Percentiles rank a stretch among this genome's conserved stretches.
phyloP scores from a whole-genome alignment of 2,329 filamentous ascomycete species.

The Fusarium torulosum region DNA sequence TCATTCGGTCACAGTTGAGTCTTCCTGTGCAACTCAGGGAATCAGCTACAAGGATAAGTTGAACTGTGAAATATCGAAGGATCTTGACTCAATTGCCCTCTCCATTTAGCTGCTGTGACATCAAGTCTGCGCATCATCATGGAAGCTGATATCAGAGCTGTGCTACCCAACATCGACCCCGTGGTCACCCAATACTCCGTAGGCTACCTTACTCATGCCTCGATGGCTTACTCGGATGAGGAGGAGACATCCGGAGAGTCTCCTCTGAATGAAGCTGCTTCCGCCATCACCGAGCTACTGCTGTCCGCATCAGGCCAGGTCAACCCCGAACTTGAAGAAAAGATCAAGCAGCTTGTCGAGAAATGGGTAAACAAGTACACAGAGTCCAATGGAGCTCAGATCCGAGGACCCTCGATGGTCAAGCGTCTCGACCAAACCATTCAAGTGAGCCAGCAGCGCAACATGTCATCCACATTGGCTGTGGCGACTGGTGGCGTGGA shows the following conservation, averaged over 20 bases:
- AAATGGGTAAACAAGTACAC: conserved; percentile 90
- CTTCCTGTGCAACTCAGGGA: not conserved
- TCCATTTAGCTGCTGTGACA: not conserved
- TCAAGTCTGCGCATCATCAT: conserved; percentile 61
- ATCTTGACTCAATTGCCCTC: not conserved
- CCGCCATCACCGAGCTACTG: conserved; percentile 86
- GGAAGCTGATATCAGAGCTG: conserved; percentile 88
- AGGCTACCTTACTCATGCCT: conserved; percentile 94
- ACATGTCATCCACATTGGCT: conserved; percentile 95
- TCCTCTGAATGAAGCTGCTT: conserved; percentile 86
- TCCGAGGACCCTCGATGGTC: conserved; percentile 79
- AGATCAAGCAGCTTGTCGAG: conserved; percentile 84
- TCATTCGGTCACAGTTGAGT: conserved; percentile 23
- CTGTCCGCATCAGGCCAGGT: conserved; percentile 92
- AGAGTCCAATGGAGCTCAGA: conserved; percentile 77
- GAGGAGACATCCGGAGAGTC: conserved; percentile 76
- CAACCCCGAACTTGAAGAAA: conserved; percentile 76
- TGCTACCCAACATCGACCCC: conserved; percentile 88
- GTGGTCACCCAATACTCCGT: conserved; percentile 92
- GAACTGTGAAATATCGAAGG: not conserved
- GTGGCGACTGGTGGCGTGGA: conserved; percentile 88
- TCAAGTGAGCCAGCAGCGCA: conserved; percentile 92
- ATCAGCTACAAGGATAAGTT: not conserved
- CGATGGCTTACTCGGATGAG: conserved; percentile 82
- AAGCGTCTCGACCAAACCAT: conserved; percentile 93